Evolutionary conservation across 495 filamentous ascomycete genomes (phyloP).

Genomic region (Sphaerosporella brunnea): DNA sequence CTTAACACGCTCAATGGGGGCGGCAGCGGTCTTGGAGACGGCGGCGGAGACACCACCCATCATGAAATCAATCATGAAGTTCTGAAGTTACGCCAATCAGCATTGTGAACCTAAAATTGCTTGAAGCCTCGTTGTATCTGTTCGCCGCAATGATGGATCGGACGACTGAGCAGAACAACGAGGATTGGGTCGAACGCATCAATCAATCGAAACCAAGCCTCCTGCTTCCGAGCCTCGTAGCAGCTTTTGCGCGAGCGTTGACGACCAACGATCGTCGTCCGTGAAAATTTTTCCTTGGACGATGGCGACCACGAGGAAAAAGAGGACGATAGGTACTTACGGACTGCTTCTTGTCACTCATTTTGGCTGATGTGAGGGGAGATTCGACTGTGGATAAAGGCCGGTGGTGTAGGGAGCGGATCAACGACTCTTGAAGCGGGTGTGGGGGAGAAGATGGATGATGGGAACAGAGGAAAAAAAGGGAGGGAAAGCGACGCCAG

Average conservation of each 20-base stretch:
- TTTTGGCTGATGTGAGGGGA: constrained; percentile 20
- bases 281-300: no score
- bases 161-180: constrained; percentile 8
- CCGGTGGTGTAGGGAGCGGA: constrained; percentile 16
- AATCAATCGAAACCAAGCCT: no score
- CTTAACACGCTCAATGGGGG: constrained; percentile 99
- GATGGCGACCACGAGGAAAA: no score
- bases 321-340: constrained; percentile 23
- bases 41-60: constrained; percentile 99
- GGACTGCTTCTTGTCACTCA: constrained; percentile 20
- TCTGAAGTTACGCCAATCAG: constrained; percentile 14
- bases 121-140: no score
- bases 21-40: constrained; percentile 99
- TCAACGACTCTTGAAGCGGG: constrained; percentile 23
- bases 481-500: constrained; percentile 5
- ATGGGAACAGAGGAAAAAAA: constrained; percentile 11
- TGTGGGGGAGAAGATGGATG: constrained; percentile 6
- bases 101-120: constrained; percentile 4
- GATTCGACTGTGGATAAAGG: constrained; percentile 16
- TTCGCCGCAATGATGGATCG: no score
- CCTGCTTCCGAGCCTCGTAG: no score
- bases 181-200: no score
- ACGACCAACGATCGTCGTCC: no score
- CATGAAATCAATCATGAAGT: constrained; percentile 17
- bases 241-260: no score